Evolutionary conservation across 805 yeast genomes (phyloP), one percentile per base, ranked within the genome.

Genomic region (Hanseniaspora guilliermondii): DNA sequence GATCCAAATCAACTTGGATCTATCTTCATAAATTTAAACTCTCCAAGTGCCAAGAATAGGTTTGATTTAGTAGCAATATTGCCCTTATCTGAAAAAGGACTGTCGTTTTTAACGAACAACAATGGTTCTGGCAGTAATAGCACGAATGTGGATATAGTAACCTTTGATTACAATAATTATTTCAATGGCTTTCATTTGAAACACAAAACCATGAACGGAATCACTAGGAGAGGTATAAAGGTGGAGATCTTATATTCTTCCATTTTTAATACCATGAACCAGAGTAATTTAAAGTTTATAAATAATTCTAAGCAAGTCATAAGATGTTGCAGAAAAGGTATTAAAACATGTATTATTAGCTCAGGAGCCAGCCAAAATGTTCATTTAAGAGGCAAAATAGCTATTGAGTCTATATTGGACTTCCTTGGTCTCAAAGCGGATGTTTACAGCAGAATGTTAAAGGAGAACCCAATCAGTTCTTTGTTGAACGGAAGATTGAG

Each of bases 51-150:
- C 6, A 38, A 49, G 11, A 69, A 66, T 53, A 65, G 71, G 11
- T 93, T 84, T 64, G 97, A 93, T 65, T 67, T 93, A 2, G 73
- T 93, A 7, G 86, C 96, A 0, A 82, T 91, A 1, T 77, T 81
- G 59, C 98, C 98, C 0, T 61, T 72, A 22, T 77, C 83, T 49
- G 98, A 93, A 64, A 83, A 80, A 64, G 85, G 88, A 4, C 70
- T 93, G 16, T 81, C 84, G 47, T 70, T 83, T 49, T 83, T 93
- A 2, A 80, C 88, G 21, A 74, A 87, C 1, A 79, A 80, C 56
- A 70, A 88, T 46, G 96, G 88, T 56, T 49, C 53, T 11, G 47
- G 53, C 21, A 52, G 49, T 30, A 52, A 52, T 19, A 52, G 55
- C 21, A 47, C 55, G 7, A 53, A 46, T 21, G 73, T 89, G 42